Evolutionary conservation across 306 rosid species (phyloP), one percentile per base, ranked within the genome.

Genomic region (Citrullus amarus): DNA sequence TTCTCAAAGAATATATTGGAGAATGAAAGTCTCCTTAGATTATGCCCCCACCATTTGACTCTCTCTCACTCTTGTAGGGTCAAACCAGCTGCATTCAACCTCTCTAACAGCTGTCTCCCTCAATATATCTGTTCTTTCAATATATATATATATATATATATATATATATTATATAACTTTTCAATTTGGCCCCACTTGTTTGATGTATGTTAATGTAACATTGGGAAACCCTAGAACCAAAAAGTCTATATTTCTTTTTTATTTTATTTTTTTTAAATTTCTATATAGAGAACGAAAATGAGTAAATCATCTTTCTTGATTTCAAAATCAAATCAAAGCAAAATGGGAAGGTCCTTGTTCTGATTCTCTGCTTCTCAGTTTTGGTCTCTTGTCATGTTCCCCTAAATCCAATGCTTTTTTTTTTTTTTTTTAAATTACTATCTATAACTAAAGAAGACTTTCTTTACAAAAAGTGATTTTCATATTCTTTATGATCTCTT

Each of bases 11-110:
- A 84, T 87, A 87, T 84, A 75, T 88, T 51, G 89, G 94, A 72
- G 88, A 91, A 86, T 87, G 89, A 88, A 87, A 91, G 90, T 86
- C 91, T 89, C 89, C 91, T 78, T 61, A 78, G 88, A 85, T 88
- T 85, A 85, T 85, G 93, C 79, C 86, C 83, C 87, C 81, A 85
- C 84, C 87, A 80, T 91, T 90, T 85, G 90, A 88, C 88, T 81
- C 86, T 81, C 81, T 43, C 74, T 44, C 70, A 25, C 76, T 28
- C 61, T 13, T 72, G 77, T 46, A 41, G 77, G 82, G 71, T 79
- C 84, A 80, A 86, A 80, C 71, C 69, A 77, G 4, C 71, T 65
- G 36, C 84, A 83, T 80, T 84, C 75, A 82, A 39, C 78, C 84
- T 81, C 88, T 84, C 79, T 57, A 83, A 82, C 80, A 84, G 88